These are phyloP conservation scores for Solanum pinnatisectum DNA, from an alignment of 257 asterid species.

Conservation along the genomic window DNA sequence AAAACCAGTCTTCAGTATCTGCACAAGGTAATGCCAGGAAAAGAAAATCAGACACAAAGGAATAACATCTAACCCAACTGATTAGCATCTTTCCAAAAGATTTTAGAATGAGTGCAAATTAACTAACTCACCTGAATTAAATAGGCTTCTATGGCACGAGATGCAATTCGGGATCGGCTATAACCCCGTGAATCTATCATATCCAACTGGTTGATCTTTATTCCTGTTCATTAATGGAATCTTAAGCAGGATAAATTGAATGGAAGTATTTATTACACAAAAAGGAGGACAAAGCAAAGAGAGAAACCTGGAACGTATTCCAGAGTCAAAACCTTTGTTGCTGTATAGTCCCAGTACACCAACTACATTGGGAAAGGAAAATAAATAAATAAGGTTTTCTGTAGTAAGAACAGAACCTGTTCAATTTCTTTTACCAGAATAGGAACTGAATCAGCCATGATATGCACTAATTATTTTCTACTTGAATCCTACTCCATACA, in stretches of 20 bases:
- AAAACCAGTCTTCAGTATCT: constrained; percentile 94
- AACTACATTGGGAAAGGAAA: constrained; percentile 34
- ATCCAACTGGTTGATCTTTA: constrained; percentile 78
- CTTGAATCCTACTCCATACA: neutral
- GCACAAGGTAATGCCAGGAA: constrained; percentile 9
- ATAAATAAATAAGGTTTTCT: neutral
- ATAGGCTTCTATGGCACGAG: constrained; percentile 93
- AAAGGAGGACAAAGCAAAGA: neutral
- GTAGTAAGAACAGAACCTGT: neutral
- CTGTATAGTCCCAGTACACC: constrained; percentile 92
- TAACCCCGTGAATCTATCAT: constrained; percentile 57
- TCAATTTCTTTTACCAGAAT: neutral
- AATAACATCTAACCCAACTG: neutral
- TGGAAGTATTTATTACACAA: neutral
- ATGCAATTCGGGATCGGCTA: constrained; percentile 61
- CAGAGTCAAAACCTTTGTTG: constrained; percentile 73
- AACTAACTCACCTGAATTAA: constrained; percentile 59
- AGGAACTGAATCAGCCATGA: neutral
- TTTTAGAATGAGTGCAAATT: neutral
- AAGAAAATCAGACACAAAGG: neutral
- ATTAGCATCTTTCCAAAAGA: neutral
- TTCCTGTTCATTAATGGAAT: constrained; percentile 31
- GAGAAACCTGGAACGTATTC: constrained; percentile 87
- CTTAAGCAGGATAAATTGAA: neutral
- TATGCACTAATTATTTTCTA: neutral